Evolutionary conservation across 257 asterid species (phyloP).

Genomic region (Solanum chmielewskii): DNA sequence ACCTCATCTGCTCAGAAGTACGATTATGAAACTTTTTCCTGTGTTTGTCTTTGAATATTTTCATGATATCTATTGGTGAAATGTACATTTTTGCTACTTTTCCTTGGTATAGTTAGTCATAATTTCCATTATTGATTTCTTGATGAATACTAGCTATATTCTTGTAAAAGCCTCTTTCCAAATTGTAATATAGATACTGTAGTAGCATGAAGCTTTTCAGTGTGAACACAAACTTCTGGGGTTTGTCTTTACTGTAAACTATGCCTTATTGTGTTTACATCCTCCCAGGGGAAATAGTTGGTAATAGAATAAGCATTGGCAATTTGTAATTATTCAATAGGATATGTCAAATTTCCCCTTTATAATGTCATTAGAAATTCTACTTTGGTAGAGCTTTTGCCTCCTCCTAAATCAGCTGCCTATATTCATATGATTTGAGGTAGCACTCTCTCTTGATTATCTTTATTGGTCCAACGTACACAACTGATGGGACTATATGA

Average conservation of each 20-base stretch:
- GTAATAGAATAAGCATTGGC: neutral
- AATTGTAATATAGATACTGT: neutral
- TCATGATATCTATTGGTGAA: neutral
- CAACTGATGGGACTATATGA: neutral
- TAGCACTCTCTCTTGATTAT: neutral
- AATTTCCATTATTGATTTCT: neutral
- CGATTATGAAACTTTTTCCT: constrained; percentile 13
- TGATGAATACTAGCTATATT: neutral
- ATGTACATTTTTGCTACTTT: neutral
- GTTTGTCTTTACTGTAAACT: neutral
- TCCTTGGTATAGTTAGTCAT: neutral
- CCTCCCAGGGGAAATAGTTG: neutral
- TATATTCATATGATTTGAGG: neutral
- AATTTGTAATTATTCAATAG: neutral
- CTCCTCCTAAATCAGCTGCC: neutral
- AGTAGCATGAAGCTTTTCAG: neutral
- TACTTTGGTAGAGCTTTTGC: neutral
- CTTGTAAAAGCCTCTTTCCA: neutral
- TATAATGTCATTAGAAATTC: neutral
- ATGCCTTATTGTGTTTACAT: neutral
- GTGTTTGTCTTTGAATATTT: constrained; percentile 11
- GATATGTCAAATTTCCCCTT: neutral
- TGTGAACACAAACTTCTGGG: neutral
- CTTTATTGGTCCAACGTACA: neutral
- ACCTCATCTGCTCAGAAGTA: constrained; percentile 97